Base-by-base conservation (phyloP, 1,284 basidiomycete genomes). In the Tylopilus sp. region DNA sequence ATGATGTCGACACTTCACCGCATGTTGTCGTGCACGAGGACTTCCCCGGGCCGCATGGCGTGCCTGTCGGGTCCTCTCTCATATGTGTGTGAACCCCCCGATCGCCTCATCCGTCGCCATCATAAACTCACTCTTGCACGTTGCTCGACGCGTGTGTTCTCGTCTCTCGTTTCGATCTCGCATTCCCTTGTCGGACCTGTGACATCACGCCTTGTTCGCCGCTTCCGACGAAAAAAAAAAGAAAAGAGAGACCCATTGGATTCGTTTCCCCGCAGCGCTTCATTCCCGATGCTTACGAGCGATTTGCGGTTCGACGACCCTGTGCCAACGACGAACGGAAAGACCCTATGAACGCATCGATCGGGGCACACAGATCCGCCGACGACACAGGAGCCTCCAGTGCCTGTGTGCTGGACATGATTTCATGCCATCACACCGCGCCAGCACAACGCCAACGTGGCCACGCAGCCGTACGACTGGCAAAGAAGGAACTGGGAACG, bases 21-120 rank as follows among this genome's bases (percentile, higher is more conserved):
- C 58, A 50, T 58, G 55, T 36, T 34, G 41, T 36, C 38, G 39
- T 47, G 55, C 60, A 59, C 58, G 58, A 58, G 60, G 49, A 42
- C 49, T 44, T 44, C 49, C 58, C 39, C 56, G 56, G 59, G 52
- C 53, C 49, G 56, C 38, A 43, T 34, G 41, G 40, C 23, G 55
- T 58, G 11, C 51, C 31, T 33, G n/a, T 41, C 36, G 42, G 48
- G 38, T 54, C 40, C 48, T 56, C 46, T 42, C 28, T 15, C n/a
- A n/a, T n/a, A n/a, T n/a, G n/a, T n/a, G n/a, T n/a, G n/a, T n/a
- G n/a, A n/a, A n/a, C n/a, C n/a, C n/a, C n/a, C n/a, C n/a, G n/a
- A n/a, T n/a, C n/a, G n/a, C n/a, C n/a, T n/a, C n/a, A n/a, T n/a
- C n/a, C n/a, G n/a, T n/a, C n/a, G n/a, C n/a, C n/a, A n/a, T n/a